Conservation (phyloP, 192 early-diverging fungal species). For the Coemansia sp. region DNA sequence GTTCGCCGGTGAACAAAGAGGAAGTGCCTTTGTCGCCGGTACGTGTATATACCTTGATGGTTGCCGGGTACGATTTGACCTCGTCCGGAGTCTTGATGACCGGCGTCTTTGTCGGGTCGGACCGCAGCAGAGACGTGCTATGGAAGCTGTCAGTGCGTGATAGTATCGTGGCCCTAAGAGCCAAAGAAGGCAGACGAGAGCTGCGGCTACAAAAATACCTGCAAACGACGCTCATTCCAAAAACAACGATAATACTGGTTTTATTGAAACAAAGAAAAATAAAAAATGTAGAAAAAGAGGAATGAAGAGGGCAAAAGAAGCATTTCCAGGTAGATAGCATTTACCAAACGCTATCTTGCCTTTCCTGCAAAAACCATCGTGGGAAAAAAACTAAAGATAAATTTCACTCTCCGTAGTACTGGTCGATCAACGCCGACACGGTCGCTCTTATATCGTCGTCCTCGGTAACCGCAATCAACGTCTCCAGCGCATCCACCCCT, state of each 20-base stretch:
- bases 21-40: constrained; percentile 95
- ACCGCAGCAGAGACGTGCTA: not conserved
- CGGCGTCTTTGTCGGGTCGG: not conserved
- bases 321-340: no score
- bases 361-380: not conserved
- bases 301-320: not conserved
- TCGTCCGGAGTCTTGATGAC: constrained; percentile 40
- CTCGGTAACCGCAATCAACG: constrained; percentile 53
- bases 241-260: not conserved
- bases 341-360: no score
- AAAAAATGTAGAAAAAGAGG: not conserved
- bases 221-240: not conserved
- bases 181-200: no score
- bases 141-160: not conserved
- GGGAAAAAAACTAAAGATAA: not conserved
- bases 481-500: constrained; percentile 64
- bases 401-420: constrained; percentile 58
- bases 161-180: no score
- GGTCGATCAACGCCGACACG: constrained; percentile 60
- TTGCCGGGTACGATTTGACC: constrained; percentile 51
- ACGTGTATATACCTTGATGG: constrained; percentile 83
- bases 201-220: not conserved
- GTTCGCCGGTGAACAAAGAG: constrained; percentile 86
- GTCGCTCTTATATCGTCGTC: constrained; percentile 55
- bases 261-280: constrained; percentile 1